A percentile compares a stretch with the other conserved stretches of the same genome.
Evolutionary conservation across 352 stramenopile genomes (phyloP).

Genomic region (Globisporangium barbulae): DNA sequence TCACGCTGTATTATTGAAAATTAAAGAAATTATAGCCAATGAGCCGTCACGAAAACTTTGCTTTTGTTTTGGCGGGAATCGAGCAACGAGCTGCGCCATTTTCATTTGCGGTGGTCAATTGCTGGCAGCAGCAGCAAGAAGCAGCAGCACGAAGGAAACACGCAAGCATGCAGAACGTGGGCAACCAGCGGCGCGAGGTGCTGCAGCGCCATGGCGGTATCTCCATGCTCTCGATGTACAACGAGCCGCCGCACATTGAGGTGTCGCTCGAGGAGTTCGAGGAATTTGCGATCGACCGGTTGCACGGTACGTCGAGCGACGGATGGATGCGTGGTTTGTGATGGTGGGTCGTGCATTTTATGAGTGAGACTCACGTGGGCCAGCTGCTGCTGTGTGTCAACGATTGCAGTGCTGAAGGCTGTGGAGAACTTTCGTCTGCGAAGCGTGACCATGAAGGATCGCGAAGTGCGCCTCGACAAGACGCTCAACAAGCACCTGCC

Average conservation of each 20-base stretch:
- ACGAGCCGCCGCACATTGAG: conserved; percentile 91
- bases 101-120: conserved; percentile 7
- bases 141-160: background rate
- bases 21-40: background rate
- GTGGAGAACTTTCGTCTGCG: conserved; percentile 86
- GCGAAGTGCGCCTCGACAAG: conserved; percentile 77
- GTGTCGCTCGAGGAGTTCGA: conserved; percentile 98
- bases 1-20: background rate
- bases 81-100: conserved; percentile 3
- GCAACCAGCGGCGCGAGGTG: conserved; percentile 58
- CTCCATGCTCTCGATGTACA: conserved; percentile 92
- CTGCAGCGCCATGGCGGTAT: conserved; percentile 38
- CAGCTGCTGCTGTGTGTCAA: background rate
- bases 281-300: conserved; percentile 94
- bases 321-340: background rate
- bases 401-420: conserved; percentile 58
- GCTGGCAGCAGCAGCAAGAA: background rate
- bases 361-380: background rate
- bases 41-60: background rate
- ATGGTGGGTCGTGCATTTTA: no score
- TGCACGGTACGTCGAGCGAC: conserved; percentile 61
- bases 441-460: conserved; percentile 65
- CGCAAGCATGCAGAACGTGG: conserved; percentile 77
- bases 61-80: conserved; percentile 30
- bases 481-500: conserved; percentile 85